These are phyloP conservation scores for Irpex sp. DNA, from an alignment of 1,284 basidiomycete species.

Conservation along the genomic window DNA sequence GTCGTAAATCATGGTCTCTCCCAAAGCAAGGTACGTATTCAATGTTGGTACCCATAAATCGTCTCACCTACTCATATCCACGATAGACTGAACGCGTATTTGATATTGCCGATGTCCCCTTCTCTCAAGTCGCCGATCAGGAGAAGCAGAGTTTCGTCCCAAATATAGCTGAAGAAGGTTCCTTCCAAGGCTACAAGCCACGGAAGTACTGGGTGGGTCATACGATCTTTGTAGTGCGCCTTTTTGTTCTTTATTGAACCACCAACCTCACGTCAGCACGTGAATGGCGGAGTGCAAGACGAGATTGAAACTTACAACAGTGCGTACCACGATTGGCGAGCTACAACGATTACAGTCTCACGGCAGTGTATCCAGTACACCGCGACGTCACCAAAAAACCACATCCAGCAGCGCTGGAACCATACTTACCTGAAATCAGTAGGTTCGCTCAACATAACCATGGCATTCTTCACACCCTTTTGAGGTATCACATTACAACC, in stretches of 20 bases:
- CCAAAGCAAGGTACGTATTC: slow-evolving; percentile 34
- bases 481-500: neutral
- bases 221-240: neutral
- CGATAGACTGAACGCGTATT: slow-evolving; percentile 44
- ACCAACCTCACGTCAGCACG: neutral
- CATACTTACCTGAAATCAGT: neutral
- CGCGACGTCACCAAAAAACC: neutral
- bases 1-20: slow-evolving; percentile 56
- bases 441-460: neutral
- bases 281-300: neutral
- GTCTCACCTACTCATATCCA: neutral
- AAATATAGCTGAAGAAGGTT: slow-evolving; percentile 44
- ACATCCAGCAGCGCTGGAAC: neutral
- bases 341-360: neutral
- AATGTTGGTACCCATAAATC: neutral
- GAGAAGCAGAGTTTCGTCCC: slow-evolving; percentile 53
- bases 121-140: slow-evolving; percentile 45
- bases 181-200: slow-evolving; percentile 40
- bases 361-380: neutral
- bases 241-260: neutral
- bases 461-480: neutral
- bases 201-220: neutral
- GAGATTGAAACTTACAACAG: neutral
- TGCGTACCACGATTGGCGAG: neutral
- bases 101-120: slow-evolving; percentile 61